Conservation (phyloP, 345 rosid species). For the Geranium brycei region DNA sequence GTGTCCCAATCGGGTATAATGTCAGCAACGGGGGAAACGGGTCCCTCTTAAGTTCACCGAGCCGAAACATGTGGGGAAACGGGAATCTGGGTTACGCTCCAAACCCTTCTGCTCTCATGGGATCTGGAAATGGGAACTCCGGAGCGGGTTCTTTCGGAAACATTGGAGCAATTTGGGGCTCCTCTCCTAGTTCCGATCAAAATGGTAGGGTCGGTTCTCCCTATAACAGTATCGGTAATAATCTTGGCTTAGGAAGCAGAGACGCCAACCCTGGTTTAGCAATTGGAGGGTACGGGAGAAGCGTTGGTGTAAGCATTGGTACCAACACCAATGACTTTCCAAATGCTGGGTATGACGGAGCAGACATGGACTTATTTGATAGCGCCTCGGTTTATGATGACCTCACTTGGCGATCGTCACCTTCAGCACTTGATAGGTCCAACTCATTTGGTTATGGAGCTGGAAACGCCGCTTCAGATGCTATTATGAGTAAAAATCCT, state of each 20-base stretch:
- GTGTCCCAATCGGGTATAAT: conserved; percentile 28
- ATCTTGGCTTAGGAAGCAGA: conserved; percentile 21
- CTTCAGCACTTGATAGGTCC: conserved; percentile 29
- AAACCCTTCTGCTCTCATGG: conserved; percentile 24
- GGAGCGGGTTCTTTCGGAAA: conserved; percentile 22
- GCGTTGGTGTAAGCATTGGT: conserved; percentile 4
- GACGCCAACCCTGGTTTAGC: conserved; percentile 20
- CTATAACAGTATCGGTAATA: conserved; percentile 16
- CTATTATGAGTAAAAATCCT: conserved; percentile 23
- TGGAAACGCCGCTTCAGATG: conserved; percentile 38
- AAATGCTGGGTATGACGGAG: conserved; percentile 21
- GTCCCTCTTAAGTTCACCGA: conserved; percentile 32
- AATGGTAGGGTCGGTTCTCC: conserved; percentile 17
- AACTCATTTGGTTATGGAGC: conserved; percentile 39
- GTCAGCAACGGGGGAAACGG: conserved; percentile 29
- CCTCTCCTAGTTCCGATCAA: conserved; percentile 22
- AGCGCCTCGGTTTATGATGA: conserved; percentile 29
- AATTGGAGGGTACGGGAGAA: conserved; percentile 39
- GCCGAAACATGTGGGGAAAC: conserved; percentile 42
- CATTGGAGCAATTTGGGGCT: conserved; percentile 54
- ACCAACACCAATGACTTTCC: conserved; percentile 9
- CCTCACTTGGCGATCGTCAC: conserved; percentile 34
- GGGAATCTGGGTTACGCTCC: conserved; percentile 25
- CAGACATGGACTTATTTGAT: conserved; percentile 22
- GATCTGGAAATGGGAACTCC: conserved; percentile 35